Evolutionary conservation across 345 rosid species (phyloP).

Genomic region (Trapa bicornis): DNA sequence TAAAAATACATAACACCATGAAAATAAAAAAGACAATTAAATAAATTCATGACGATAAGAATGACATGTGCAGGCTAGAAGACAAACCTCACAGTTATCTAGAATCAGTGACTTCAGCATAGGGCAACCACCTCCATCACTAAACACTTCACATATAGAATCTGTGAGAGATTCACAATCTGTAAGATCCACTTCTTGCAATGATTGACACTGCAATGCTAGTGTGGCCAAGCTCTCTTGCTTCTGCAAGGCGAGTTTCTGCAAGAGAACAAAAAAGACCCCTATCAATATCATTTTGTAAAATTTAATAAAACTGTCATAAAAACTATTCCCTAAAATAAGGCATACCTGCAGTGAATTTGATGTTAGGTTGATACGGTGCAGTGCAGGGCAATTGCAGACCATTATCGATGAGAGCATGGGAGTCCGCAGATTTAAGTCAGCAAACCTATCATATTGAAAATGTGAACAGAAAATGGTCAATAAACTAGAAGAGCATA

Average conservation of each 20-base stretch:
- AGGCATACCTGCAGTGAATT: conserved; percentile 60
- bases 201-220: conserved; percentile 56
- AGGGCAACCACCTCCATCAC: conserved; percentile 91
- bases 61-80: background rate
- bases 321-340: background rate
- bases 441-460: conserved; percentile 50
- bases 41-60: conserved; percentile 6
- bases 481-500: background rate
- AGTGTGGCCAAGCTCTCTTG: conserved; percentile 76
- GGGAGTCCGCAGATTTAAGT: conserved; percentile 52
- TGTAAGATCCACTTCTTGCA: conserved; percentile 93
- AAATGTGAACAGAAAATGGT: background rate
- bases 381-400: conserved; percentile 76
- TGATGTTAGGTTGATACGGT: conserved; percentile 61
- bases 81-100: conserved; percentile 85
- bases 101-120: conserved; percentile 76
- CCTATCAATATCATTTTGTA: background rate
- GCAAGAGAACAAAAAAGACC: conserved; percentile 20
- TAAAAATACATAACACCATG: background rate
- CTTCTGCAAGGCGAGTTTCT: conserved; percentile 81
- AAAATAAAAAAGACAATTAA: background rate
- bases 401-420: conserved; percentile 72
- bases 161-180: conserved; percentile 88
- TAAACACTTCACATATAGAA: conserved; percentile 70
- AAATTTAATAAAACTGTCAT: background rate